A percentile compares a stretch with the other conserved stretches of the same genome.
These are phyloP conservation scores for Vaccinium vitisidaea DNA, from an alignment of 148 eudicot genomes.

Conservation along the genomic window DNA sequence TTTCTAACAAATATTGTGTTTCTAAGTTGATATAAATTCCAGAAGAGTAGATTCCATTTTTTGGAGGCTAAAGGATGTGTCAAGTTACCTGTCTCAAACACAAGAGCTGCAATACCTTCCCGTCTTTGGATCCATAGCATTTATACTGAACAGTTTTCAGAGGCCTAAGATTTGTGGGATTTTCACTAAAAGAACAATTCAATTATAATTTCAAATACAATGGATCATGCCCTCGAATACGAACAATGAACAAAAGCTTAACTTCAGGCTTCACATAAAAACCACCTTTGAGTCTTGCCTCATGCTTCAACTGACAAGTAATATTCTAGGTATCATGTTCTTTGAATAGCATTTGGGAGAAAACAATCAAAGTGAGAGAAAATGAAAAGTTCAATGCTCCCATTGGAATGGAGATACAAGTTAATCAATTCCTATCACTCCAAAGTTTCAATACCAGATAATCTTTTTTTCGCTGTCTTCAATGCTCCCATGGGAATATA, in stretches of 20 bases:
- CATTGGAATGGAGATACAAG: too few relatives aligned
- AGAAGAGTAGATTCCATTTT: neutral
- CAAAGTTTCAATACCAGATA: too few relatives aligned
- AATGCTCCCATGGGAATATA: too few relatives aligned
- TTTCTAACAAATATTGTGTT: too few relatives aligned
- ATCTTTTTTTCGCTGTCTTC: too few relatives aligned
- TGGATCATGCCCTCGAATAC: conserved; percentile 51
- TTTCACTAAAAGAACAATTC: neutral
- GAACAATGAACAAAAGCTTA: conserved; percentile 60
- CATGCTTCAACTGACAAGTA: conserved; percentile 46
- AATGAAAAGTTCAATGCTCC: too few relatives aligned
- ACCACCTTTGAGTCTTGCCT: conserved; percentile 62
- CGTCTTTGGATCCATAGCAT: conserved; percentile 36
- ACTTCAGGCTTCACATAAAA: conserved; percentile 66
- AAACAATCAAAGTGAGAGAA: too few relatives aligned
- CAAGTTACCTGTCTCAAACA: conserved; percentile 66
- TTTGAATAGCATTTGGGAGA: too few relatives aligned
- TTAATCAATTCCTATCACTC: too few relatives aligned
- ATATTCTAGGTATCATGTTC: too few relatives aligned
- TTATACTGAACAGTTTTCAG: conserved; percentile 49
- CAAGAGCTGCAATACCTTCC: conserved; percentile 1
- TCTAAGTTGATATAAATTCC: neutral
- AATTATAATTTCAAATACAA: neutral
- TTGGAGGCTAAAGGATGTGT: neutral
- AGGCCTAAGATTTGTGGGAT: neutral